phyloP scores from a whole-genome alignment of 1,284 basidiomycete genomes.

The Sanghuangporus baumii region DNA sequence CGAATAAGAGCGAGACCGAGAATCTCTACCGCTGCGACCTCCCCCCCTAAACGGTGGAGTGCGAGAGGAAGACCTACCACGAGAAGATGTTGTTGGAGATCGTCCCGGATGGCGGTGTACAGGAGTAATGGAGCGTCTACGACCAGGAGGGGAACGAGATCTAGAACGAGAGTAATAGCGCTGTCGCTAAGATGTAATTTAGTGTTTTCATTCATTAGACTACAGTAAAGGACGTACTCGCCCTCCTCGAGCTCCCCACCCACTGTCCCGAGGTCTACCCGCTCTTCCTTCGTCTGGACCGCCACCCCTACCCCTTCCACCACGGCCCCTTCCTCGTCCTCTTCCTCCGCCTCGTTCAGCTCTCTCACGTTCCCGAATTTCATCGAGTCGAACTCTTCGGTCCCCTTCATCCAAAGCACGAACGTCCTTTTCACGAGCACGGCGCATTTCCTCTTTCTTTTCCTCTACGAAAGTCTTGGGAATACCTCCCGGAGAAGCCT shows the following conservation, averaged over 20 bases:
- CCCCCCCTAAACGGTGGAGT: slow-evolving; percentile 8
- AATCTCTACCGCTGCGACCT: slow-evolving; percentile 21
- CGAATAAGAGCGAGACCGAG: slow-evolving; percentile 32
- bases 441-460: slow-evolving; percentile 91
- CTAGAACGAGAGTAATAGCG: slow-evolving; percentile 24
- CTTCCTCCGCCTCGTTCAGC: slow-evolving; percentile 43
- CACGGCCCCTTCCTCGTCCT: slow-evolving; percentile 36
- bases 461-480: slow-evolving; percentile 92
- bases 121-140: slow-evolving; percentile 17
- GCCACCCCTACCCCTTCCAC: slow-evolving; percentile 40
- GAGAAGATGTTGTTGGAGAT: slow-evolving; percentile 23
- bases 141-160: slow-evolving; percentile 7
- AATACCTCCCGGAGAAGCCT: slow-evolving; percentile 83
- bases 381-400: slow-evolving; percentile 60
- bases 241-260: slow-evolving; percentile 36
- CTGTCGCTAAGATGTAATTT: slow-evolving; percentile 22
- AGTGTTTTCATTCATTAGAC: background rate
- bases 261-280: slow-evolving; percentile 32
- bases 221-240: slow-evolving; percentile 35
- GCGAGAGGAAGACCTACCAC: slow-evolving; percentile 14
- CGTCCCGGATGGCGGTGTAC: slow-evolving; percentile 20
- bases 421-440: slow-evolving; percentile 65
- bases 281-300: slow-evolving; percentile 40
- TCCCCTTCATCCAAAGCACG: slow-evolving; percentile 67
- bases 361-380: slow-evolving; percentile 54